Conservation (phyloP, 1,284 basidiomycete genomes). For the Tilletia walkeri region DNA sequence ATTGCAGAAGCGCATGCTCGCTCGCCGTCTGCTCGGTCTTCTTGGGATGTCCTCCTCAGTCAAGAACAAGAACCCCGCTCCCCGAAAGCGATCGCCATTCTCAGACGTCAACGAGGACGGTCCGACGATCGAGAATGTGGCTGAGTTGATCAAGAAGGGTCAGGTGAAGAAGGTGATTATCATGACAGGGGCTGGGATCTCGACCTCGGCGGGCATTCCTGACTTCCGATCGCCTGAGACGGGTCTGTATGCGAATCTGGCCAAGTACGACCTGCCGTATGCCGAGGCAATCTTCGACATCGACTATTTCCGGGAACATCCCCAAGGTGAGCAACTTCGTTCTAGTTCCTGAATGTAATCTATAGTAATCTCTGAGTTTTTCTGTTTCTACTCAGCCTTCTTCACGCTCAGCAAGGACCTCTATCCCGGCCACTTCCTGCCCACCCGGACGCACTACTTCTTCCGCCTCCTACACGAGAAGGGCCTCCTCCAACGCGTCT, state of each 20-base stretch:
- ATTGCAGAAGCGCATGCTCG: neutral
- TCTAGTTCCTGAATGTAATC: too few relatives aligned
- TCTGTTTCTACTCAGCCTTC: constrained; percentile 41
- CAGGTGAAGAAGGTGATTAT: constrained; percentile 59
- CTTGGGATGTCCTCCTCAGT: neutral
- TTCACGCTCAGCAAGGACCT: constrained; percentile 68
- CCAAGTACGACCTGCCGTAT: constrained; percentile 61
- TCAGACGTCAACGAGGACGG: constrained; percentile 20
- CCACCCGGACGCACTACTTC: constrained; percentile 87
- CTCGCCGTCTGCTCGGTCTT: constrained; percentile 7
- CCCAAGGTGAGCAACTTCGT: constrained; percentile 34
- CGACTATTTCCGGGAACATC: constrained; percentile 55
- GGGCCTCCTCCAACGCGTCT: constrained; percentile 69
- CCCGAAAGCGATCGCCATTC: neutral
- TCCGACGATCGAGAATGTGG: constrained; percentile 31
- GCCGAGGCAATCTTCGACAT: constrained; percentile 64
- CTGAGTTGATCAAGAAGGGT: constrained; percentile 25
- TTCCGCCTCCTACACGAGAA: constrained; percentile 72
- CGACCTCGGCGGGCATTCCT: constrained; percentile 60
- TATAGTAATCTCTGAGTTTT: too few relatives aligned
- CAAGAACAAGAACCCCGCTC: neutral
- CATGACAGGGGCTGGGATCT: constrained; percentile 61
- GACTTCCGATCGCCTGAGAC: constrained; percentile 60
- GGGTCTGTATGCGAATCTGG: constrained; percentile 62
- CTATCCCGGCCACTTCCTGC: constrained; percentile 80